phyloP scores from a whole-genome alignment of 192 early-diverging fungal species.

The Pilaira anomala region DNA sequence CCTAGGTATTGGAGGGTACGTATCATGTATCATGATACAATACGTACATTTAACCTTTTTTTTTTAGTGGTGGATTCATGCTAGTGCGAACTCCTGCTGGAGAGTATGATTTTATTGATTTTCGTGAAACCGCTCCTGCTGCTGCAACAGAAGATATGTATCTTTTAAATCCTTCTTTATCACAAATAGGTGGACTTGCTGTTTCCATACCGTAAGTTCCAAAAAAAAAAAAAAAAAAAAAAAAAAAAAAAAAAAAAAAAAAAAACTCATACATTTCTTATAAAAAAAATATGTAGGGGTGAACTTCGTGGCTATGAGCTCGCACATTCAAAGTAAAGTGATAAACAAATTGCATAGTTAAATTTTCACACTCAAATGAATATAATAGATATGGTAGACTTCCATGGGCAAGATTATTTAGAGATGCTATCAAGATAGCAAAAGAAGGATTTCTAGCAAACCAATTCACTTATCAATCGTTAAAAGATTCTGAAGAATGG shows the following conservation, averaged over 20 bases:
- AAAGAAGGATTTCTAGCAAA: constrained; percentile 61
- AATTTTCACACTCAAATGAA: not conserved
- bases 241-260: no score
- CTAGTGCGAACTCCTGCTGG: constrained; percentile 63
- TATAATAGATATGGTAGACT: constrained; percentile 67
- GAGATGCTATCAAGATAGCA: constrained; percentile 71
- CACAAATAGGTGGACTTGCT: constrained; percentile 68
- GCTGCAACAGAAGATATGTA: constrained; percentile 77
- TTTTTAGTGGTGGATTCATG: constrained; percentile 86
- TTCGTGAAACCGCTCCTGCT: constrained; percentile 79
- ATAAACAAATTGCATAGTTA: no score
- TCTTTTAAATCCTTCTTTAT: constrained; percentile 59
- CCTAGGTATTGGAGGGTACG: constrained; percentile 64
- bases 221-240: no score
- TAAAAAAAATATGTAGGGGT: constrained; percentile 44
- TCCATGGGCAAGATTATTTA: constrained; percentile 76
- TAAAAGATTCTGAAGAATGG: constrained; percentile 27
- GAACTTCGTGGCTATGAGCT: constrained; percentile 82
- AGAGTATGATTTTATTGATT: constrained; percentile 74
- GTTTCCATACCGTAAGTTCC: constrained; percentile 73
- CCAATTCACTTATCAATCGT: constrained; percentile 22
- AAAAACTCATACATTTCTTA: not conserved
- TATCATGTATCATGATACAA: not conserved
- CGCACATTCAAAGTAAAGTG: constrained; percentile 63
- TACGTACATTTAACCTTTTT: constrained; percentile 14